A percentile compares a stretch with the other conserved stretches of the same genome.
Evolutionary conservation across 306 rosid genomes (phyloP).

Genomic region (Alnus rubra): DNA sequence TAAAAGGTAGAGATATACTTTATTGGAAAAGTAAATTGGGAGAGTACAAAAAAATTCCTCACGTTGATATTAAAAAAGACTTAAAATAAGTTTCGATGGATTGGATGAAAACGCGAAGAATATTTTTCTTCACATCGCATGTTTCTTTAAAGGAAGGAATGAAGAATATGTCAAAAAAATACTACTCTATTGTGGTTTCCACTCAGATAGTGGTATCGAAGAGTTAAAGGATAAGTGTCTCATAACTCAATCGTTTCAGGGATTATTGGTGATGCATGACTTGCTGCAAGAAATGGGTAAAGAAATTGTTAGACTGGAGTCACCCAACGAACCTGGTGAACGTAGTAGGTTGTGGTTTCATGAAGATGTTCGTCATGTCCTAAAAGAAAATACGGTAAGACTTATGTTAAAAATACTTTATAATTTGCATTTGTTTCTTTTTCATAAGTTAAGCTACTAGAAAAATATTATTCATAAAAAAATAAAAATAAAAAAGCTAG

Average conservation of each 20-base stretch:
- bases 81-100: slow-evolving; percentile 30
- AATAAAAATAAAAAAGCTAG: too few species aligned
- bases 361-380: slow-evolving; percentile 19
- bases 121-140: slow-evolving; percentile 36
- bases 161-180: background rate
- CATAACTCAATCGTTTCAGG: background rate
- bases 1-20: background rate
- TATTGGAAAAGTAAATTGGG: slow-evolving; percentile 28
- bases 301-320: slow-evolving; percentile 27
- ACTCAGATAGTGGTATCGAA: slow-evolving; percentile 5
- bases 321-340: slow-evolving; percentile 18
- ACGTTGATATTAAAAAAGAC: background rate
- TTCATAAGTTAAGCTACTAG: too few species aligned
- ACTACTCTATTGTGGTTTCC: background rate
- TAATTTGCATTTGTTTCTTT: too few species aligned
- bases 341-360: slow-evolving; percentile 32
- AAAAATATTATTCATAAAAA: too few species aligned
- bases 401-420: too few species aligned
- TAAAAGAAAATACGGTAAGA: slow-evolving; percentile 23
- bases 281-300: slow-evolving; percentile 30
- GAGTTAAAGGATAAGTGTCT: slow-evolving; percentile 28
- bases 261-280: slow-evolving; percentile 35
- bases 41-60: background rate
- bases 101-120: slow-evolving; percentile 20
- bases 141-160: slow-evolving; percentile 22